Evolutionary conservation across 176 grass and related monocot genomes (phyloP).

Genomic region (Metroxylon sagu): DNA sequence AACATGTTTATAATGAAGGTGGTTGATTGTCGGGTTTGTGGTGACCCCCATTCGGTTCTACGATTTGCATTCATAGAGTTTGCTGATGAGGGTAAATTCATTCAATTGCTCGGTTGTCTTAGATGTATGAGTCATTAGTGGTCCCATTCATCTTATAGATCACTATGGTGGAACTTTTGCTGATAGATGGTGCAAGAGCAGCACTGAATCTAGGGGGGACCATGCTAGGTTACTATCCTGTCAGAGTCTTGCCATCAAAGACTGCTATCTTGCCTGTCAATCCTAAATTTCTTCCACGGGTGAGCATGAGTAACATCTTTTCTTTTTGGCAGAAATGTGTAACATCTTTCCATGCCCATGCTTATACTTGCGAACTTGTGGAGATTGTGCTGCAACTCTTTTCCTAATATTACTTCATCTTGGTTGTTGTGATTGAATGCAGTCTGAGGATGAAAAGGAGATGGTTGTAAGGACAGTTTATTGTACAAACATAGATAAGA

Average conservation of each 20-base stretch:
- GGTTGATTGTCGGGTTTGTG: constrained; percentile 85
- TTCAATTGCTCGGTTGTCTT: not conserved
- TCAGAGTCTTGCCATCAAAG: constrained; percentile 96
- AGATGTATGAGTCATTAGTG: not conserved
- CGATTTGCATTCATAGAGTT: constrained; percentile 98
- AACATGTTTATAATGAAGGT: constrained; percentile 33
- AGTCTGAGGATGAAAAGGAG: constrained; percentile 89
- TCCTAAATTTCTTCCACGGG: constrained; percentile 90
- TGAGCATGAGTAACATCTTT: constrained; percentile 7
- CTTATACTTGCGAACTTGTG: not conserved
- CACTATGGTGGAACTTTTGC: constrained; percentile 12
- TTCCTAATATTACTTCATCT: not conserved
- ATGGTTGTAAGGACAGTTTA: constrained; percentile 93
- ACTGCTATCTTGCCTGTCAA: constrained; percentile 98
- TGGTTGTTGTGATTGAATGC: not conserved
- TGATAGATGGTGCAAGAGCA: constrained; percentile 57
- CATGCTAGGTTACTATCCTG: constrained; percentile 81
- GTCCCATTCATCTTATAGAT: constrained; percentile 6
- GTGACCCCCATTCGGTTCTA: constrained; percentile 83
- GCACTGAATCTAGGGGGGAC: constrained; percentile 79
- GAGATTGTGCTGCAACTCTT: not conserved
- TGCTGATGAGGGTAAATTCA: constrained; percentile 61
- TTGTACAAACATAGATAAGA: constrained; percentile 99
- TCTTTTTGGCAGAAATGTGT: too few relatives aligned
- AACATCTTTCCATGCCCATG: too few relatives aligned